phyloP scores from a whole-genome alignment of 257 asterid species.

The Solanum virginianum region DNA sequence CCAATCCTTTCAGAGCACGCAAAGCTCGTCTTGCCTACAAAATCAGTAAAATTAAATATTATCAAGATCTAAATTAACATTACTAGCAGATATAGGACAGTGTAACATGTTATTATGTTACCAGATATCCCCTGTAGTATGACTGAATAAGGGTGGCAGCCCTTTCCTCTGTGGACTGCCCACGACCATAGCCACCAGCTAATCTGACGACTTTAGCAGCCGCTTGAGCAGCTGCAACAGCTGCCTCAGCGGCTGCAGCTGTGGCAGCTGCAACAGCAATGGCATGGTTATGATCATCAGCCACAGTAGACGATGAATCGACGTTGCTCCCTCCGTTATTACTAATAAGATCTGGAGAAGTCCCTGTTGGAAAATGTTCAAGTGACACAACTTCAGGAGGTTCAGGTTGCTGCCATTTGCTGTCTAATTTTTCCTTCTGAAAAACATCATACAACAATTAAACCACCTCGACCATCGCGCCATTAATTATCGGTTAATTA shows the following conservation, averaged over 20 bases:
- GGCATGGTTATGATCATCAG: slow-evolving; percentile 49
- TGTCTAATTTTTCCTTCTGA: slow-evolving; percentile 45
- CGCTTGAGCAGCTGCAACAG: slow-evolving; percentile 77
- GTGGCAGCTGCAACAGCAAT: slow-evolving; percentile 74
- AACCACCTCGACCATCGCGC: not conserved
- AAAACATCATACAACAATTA: not conserved
- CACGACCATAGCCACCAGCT: slow-evolving; percentile 51
- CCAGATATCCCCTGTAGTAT: slow-evolving; percentile 84
- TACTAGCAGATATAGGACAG: not conserved
- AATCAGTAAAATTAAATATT: not conserved
- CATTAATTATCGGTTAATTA: not conserved
- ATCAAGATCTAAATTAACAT: not conserved
- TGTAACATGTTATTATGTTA: not conserved
- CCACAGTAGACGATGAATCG: slow-evolving; percentile 37
- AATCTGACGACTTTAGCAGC: slow-evolving; percentile 80
- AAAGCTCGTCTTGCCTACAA: slow-evolving; percentile 77
- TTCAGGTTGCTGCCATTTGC: slow-evolving; percentile 64
- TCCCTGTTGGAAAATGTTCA: slow-evolving; percentile 75
- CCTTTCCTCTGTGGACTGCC: slow-evolving; percentile 53
- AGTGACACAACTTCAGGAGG: slow-evolving; percentile 78
- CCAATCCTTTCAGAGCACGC: slow-evolving; percentile 81
- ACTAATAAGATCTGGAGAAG: slow-evolving; percentile 60
- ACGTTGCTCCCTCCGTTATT: slow-evolving; percentile 25
- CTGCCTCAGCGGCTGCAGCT: slow-evolving; percentile 93
- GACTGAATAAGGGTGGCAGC: slow-evolving; percentile 73